Evolutionary conservation across 768 basidiomycete genomes (phyloP).

Genomic region (Flagelloscypha sp.): DNA sequence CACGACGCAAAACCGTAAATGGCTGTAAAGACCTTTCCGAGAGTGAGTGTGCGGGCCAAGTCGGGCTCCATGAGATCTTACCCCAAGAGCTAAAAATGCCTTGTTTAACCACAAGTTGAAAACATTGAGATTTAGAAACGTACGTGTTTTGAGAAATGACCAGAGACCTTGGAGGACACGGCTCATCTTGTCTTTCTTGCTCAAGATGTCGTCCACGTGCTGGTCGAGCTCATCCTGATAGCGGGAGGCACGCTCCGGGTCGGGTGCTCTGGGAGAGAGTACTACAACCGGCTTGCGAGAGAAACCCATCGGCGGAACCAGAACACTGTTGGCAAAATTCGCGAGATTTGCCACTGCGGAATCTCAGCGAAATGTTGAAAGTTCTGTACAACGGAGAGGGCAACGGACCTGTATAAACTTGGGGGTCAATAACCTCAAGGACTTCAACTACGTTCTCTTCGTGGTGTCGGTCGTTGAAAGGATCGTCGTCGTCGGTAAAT

Average conservation of each 20-base stretch:
- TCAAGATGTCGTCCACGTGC: conserved; percentile 72
- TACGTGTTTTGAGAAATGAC: conserved; percentile 81
- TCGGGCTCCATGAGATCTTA: conserved; percentile 24
- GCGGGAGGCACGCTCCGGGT: conserved; percentile 16
- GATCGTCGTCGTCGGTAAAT: conserved; percentile 6
- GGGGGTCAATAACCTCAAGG: conserved; percentile 73
- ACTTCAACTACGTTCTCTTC: conserved; percentile 79
- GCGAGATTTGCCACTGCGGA: too few species aligned
- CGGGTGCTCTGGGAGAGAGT: conserved; percentile 24
- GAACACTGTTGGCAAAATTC: too few species aligned
- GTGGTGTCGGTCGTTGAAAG: conserved; percentile 34
- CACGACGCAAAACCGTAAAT: conserved; percentile 69
- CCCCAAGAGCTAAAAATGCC: conserved; percentile 61
- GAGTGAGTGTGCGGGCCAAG: conserved; percentile 1
- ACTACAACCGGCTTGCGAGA: conserved; percentile 61
- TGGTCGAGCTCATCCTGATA: conserved; percentile 50
- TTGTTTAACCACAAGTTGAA: too few species aligned
- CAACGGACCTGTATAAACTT: too few species aligned
- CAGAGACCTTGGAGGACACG: conserved; percentile 64
- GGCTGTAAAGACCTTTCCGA: conserved; percentile 45
- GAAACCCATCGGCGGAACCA: too few species aligned
- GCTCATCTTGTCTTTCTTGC: conserved; percentile 40
- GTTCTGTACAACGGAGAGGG: too few species aligned
- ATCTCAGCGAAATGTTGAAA: too few species aligned
- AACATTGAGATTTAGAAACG: conserved; percentile 16